A percentile compares a stretch with the other conserved stretches of the same genome.
Conservation (phyloP, 306 rosid genomes). For the Purshia tridentata region DNA sequence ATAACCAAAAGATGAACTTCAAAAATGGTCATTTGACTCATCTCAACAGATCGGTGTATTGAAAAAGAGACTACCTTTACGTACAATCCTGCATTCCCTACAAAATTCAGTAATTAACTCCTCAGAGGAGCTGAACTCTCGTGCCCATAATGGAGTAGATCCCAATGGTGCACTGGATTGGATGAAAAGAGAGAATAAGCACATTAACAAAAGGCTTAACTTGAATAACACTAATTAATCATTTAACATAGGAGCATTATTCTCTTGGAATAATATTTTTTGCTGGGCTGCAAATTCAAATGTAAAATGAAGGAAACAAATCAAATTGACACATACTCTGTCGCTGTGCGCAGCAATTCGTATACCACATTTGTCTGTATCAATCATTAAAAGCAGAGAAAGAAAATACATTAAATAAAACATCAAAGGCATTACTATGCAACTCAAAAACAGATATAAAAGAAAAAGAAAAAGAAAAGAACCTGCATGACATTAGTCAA, state of each 20-base stretch:
- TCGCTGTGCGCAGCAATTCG: constrained; percentile 86
- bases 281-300: not conserved
- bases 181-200: constrained; percentile 22
- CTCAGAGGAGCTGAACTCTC: constrained; percentile 77
- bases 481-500: constrained; percentile 96
- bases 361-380: constrained; percentile 94
- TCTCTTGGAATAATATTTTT: not conserved
- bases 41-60: not conserved
- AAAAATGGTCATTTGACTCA: not conserved
- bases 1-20: not conserved
- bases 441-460: constrained; percentile 19
- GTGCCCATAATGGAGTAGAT: constrained; percentile 86
- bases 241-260: not conserved
- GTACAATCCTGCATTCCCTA: constrained; percentile 92
- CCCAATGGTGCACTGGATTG: constrained; percentile 75
- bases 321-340: constrained; percentile 61
- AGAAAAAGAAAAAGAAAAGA: not conserved
- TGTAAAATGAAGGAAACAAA: not conserved
- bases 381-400: constrained; percentile 19
- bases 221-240: not conserved
- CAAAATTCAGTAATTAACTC: constrained; percentile 92
- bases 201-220: not conserved
- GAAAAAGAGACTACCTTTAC: constrained; percentile 53
- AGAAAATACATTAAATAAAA: constrained; percentile 8
- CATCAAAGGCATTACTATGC: constrained; percentile 24